Percentiles rank a stretch among this genome's conserved stretches.
phyloP scores from a whole-genome alignment of 139 green algal species.

The Asterochloris sp. region DNA sequence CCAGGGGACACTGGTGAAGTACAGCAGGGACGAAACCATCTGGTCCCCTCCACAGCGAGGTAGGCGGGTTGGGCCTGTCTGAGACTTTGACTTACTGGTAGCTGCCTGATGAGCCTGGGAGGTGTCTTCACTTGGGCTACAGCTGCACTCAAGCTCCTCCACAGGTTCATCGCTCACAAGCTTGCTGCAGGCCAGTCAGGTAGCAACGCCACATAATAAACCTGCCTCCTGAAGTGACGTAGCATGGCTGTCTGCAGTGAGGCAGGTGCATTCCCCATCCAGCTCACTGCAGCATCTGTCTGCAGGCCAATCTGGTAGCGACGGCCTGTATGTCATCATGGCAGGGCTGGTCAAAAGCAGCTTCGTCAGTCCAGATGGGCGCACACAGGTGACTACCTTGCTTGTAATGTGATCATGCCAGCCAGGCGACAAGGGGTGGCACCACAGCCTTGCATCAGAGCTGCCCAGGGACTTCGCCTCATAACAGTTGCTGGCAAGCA shows the following conservation, averaged over 20 bases:
- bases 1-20: constrained; percentile 28
- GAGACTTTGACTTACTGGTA: too few species aligned
- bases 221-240: too few species aligned
- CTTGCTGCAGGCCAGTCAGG: not conserved
- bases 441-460: not conserved
- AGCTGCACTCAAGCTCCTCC: not conserved
- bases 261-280: too few species aligned
- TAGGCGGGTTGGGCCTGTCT: too few species aligned
- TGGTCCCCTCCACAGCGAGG: constrained; percentile 8
- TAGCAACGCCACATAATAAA: too few species aligned
- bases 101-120: too few species aligned
- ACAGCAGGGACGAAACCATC: constrained; percentile 19
- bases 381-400: not conserved
- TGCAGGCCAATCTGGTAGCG: not conserved
- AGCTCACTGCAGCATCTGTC: too few species aligned
- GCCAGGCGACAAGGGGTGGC: too few species aligned
- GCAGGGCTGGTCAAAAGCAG: constrained; percentile 33
- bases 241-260: too few species aligned
- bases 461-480: not conserved
- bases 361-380: constrained; percentile 23
- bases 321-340: constrained; percentile 37
- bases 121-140: not conserved
- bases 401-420: not conserved
- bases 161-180: not conserved
- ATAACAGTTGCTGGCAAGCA: not conserved